Evolutionary conservation across 768 basidiomycete species (phyloP), one percentile per base, ranked within the genome.

Genomic region (Amyloporia xantha): DNA sequence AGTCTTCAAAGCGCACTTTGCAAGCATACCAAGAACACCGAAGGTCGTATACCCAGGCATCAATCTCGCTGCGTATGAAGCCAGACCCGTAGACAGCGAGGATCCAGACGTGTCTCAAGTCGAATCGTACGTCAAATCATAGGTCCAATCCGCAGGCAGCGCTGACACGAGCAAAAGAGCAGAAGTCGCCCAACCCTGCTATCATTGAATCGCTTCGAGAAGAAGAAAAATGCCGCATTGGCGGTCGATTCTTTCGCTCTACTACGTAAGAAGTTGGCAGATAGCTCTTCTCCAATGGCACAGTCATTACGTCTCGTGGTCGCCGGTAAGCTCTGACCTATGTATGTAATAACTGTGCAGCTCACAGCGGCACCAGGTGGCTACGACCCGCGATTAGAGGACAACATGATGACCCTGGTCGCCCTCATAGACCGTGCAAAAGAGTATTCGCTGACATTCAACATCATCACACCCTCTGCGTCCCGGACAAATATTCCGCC

Each of bases 41-140:
- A 73, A 71, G 33, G 84, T 96, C n/a, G 82, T 97, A n/a, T 93
- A 97, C 63, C 96, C 96, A 1, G 92, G 93, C 0, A 92, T 99
- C 51, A 92, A 96, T 56, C 69, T 91, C 15, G 68, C 75, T 2
- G 82, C 82, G 0, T 97, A 95, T 57, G 77, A 76, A 25, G 48
- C 62, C 1, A 26, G 48, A 47, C 59, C 68, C 0, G 61, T 75
- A 7, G 67, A 76, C 50, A 49, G 53, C 47, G 64, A 62, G 12
- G 73, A 76, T 41, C 68, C 75, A 5, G 81, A 85, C 46, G 73
- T 86, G 5, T 41, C 59, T 11, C 70, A 72, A n/a, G 64, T 86
- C 3, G 49, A 61, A 19, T 86, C 83, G 84, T 86, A 59, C 58
- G 85, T 71, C 0, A 12, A n/a, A 2, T 33, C 12, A 27, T 24